Evolutionary conservation across 2,329 filamentous ascomycete genomes (phyloP).

Genomic region (Atkinsonella texensis): DNA sequence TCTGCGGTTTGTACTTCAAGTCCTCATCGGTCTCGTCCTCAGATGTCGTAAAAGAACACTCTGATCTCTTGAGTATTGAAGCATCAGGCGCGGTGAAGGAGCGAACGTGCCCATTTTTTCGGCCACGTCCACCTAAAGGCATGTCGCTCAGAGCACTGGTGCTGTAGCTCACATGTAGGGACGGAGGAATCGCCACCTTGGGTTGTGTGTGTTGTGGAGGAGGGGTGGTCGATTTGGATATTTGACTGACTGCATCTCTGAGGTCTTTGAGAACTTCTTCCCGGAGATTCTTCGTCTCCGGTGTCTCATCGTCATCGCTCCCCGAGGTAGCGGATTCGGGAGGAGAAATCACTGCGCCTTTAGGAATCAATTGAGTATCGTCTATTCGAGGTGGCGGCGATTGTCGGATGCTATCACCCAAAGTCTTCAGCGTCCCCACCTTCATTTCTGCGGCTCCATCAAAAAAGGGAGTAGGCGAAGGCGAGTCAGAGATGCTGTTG

Average conservation of each 20-base stretch:
- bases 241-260: slow-evolving; percentile 70
- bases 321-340: slow-evolving; percentile 74
- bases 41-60: slow-evolving; percentile 38
- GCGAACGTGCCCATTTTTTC: slow-evolving; percentile 35
- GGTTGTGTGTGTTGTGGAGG: slow-evolving; percentile 39
- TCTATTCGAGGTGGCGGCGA: slow-evolving; percentile 74
- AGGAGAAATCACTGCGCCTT: slow-evolving; percentile 78
- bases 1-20: slow-evolving; percentile 60
- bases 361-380: slow-evolving; percentile 54
- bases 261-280: slow-evolving; percentile 52
- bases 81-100: slow-evolving; percentile 44
- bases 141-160: slow-evolving; percentile 32
- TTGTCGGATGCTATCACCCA: slow-evolving; percentile 51
- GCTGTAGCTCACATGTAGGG: slow-evolving; percentile 35
- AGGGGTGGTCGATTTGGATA: slow-evolving; percentile 37
- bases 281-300: slow-evolving; percentile 33
- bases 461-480: slow-evolving; percentile 18
- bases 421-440: slow-evolving; percentile 33
- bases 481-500: slow-evolving; percentile 15
- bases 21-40: slow-evolving; percentile 55
- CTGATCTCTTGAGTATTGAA: slow-evolving; percentile 31
- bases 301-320: slow-evolving; percentile 67
- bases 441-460: slow-evolving; percentile 13
- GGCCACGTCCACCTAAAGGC: slow-evolving; percentile 22
- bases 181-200: slow-evolving; percentile 6